Conservation (phyloP, 179 eudicot species). For the Dionaea muscipula region DNA sequence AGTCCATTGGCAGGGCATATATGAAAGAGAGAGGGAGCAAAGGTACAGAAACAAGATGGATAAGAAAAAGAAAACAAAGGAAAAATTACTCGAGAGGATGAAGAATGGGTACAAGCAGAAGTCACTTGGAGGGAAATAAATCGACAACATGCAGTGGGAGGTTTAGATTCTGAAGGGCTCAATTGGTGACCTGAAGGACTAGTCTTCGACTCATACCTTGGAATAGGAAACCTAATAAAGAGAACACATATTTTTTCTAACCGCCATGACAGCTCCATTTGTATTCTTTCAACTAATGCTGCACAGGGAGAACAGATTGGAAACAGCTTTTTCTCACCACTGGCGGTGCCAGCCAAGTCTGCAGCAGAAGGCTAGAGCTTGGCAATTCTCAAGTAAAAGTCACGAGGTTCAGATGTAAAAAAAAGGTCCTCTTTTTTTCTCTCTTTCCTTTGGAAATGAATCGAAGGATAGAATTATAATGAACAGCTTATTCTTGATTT, state of each 20-base stretch:
- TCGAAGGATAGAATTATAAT: not conserved
- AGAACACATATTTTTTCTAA: not conserved
- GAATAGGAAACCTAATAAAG: not conserved
- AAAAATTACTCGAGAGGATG: conserved; percentile 61
- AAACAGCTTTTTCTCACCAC: not conserved
- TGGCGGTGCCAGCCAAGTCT: not conserved
- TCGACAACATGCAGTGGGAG: not conserved
- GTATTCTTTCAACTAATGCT: not conserved
- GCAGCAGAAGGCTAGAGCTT: no score
- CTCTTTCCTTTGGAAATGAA: not conserved
- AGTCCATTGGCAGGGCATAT: conserved; percentile 87
- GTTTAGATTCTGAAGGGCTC: not conserved
- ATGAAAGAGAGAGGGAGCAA: conserved; percentile 87
- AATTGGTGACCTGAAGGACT: not conserved
- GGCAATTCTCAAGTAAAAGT: no score
- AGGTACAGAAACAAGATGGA: conserved; percentile 86
- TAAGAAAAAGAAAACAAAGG: conserved; percentile 75
- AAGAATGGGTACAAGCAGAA: conserved; percentile 75
- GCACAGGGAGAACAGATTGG: not conserved
- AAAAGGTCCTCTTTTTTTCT: no score
- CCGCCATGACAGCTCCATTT: not conserved
- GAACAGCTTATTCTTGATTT: conserved; percentile 1
- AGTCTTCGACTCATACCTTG: not conserved
- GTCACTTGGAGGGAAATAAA: conserved; percentile 22
- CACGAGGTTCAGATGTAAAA: no score